phyloP scores from a whole-genome alignment of 192 early-diverging fungal species.

The Anaeromyces robustus region DNA sequence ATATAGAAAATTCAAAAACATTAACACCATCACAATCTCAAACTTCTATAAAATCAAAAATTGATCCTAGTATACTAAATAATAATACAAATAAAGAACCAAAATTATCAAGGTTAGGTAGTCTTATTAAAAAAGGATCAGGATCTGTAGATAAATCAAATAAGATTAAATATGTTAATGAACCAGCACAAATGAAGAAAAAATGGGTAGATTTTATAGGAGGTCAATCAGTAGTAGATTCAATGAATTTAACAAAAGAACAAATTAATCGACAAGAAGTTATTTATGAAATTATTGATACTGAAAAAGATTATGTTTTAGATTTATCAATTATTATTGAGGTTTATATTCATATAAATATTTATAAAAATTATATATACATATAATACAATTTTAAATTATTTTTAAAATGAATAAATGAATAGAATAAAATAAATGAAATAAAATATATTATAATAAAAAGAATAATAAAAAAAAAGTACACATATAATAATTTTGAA shows the following conservation, averaged over 20 bases:
- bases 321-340: slow-evolving; percentile 73
- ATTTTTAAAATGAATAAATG: no score
- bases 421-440: no score
- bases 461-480: no score
- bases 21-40: no score
- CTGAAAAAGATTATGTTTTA: slow-evolving; percentile 77
- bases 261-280: slow-evolving; percentile 85
- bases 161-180: background rate
- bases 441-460: no score
- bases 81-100: no score
- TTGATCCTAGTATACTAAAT: background rate
- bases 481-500: no score
- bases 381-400: no score
- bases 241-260: slow-evolving; percentile 13
- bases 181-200: background rate
- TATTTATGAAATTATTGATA: slow-evolving; percentile 80
- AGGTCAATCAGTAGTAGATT: background rate
- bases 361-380: no score
- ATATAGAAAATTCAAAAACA: no score
- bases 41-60: background rate
- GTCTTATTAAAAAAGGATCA: no score
- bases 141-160: background rate
- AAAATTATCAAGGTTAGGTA: no score
- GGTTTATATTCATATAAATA: slow-evolving; percentile 12
- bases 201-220: background rate